Evolutionary conservation across 2,329 filamentous ascomycete genomes (phyloP).

Genomic region (Arthroderma sp.): DNA sequence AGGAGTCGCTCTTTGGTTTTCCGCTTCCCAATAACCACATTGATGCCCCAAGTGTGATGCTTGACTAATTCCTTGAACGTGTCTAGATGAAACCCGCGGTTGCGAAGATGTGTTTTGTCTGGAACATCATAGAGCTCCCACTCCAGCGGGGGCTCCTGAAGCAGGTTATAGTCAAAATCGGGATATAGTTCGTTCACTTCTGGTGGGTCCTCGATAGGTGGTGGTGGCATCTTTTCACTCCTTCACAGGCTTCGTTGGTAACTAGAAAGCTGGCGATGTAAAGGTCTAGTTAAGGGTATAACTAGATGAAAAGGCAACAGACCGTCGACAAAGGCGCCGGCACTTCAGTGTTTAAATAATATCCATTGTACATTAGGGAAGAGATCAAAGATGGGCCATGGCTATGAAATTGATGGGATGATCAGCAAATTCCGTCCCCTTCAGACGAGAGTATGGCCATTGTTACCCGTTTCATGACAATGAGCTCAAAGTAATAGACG

Average conservation of each 20-base stretch:
- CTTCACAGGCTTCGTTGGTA: not conserved
- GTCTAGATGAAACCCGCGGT: constrained; percentile 3
- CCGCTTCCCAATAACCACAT: constrained; percentile 5
- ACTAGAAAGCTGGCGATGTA: too few species aligned
- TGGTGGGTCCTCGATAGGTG: constrained; percentile 1
- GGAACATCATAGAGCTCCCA: constrained; percentile 10
- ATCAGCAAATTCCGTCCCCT: too few species aligned
- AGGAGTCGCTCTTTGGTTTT: constrained; percentile 8
- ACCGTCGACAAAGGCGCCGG: too few species aligned
- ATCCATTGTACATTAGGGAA: too few species aligned
- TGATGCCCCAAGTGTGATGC: constrained; percentile 11
- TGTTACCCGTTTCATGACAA: too few species aligned
- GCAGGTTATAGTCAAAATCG: constrained; percentile 6
- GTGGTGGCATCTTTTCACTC: not conserved
- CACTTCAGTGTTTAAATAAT: too few species aligned
- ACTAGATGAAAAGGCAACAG: too few species aligned
- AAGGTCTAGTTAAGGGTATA: too few species aligned
- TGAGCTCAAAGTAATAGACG: too few species aligned
- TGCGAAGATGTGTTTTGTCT: constrained; percentile 8
- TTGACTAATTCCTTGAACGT: constrained; percentile 7
- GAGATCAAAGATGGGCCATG: too few species aligned
- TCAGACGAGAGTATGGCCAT: too few species aligned
- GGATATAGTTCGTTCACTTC: constrained; percentile 9
- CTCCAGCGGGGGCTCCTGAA: constrained; percentile 4
- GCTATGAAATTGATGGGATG: too few species aligned